Base-by-base conservation (phyloP, 176 grass and related monocot genomes). In the Rhynchospora tenuis region DNA sequence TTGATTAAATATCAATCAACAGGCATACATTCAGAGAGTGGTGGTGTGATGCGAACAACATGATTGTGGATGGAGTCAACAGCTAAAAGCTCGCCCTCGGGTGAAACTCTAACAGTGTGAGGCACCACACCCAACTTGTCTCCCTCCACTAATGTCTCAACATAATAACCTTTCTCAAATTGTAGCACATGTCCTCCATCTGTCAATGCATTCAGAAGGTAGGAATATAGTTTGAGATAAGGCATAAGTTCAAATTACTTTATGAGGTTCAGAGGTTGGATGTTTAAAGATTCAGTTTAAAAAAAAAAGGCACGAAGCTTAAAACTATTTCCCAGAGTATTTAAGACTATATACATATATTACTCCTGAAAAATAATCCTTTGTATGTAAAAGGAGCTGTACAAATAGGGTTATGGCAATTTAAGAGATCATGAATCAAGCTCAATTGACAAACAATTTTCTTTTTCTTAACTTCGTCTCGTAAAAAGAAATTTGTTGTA, bases 111-210 rank as follows among this genome's bases (percentile, higher is more conserved):
- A 83, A 98, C 90, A 59, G 92, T 95, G 88, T 98, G 89, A 0
- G 96, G 96, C 15, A 90, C 91, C 76, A 97, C 88, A 54, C 94
- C 96, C 17, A 98, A 87, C 77, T 93, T 93, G 84, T 95, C 89
- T 20, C 96, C 96, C 59, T 98, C 96, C 51, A 95, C 93, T 43
- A 98, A 88, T 2, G 96, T 98, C 87, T 98, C 96, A 64, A 98
- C 96, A 82, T 92, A 93, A 87, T 95, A 98, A 44, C 96, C 93
- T 27, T 83, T 91, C 86, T 95, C 96, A 71, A 93, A 98, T 64
- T 93, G 85, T 50, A 95, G 79, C 1, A 81, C 76, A 54, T 93
- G 83, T 51, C 90, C 86, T 51, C 80, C 96, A 88, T 98, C 96
- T 95, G 86, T 72, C 19, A 33, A 83, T 29, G 44, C 26, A 63